Evolutionary conservation across 2,329 filamentous ascomycete species (phyloP).

Genomic region (Fusarium sp.): DNA sequence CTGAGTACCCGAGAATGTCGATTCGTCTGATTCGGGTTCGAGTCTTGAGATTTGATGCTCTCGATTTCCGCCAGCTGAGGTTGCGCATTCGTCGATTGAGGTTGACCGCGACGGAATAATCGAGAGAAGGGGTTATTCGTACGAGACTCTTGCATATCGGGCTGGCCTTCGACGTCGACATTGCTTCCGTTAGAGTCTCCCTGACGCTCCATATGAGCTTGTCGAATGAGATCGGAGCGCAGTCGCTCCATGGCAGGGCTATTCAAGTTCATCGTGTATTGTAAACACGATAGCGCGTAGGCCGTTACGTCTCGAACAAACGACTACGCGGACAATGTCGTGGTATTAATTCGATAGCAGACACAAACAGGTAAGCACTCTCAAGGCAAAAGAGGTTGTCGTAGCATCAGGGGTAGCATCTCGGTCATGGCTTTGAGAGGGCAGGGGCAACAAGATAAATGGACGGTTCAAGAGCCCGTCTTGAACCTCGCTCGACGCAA

Average conservation of each 20-base stretch:
- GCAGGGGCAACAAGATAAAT: conserved; percentile 5
- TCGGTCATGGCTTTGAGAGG: conserved; percentile 23
- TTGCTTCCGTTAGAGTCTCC: conserved; percentile 22
- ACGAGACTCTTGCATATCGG: conserved; percentile 12
- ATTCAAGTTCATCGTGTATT: conserved; percentile 36
- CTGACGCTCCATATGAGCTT: conserved; percentile 44
- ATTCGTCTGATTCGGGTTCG: conserved; percentile 47
- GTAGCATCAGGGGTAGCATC: conserved; percentile 26
- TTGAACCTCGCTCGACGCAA: conserved; percentile 20
- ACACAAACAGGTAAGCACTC: conserved; percentile 17
- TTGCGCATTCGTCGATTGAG: conserved; percentile 23
- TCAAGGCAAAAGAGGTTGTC: conserved; percentile 13
- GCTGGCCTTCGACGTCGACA: conserved; percentile 26
- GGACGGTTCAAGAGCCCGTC: conserved; percentile 33
- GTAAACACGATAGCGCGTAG: conserved; percentile 1
- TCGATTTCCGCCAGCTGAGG: conserved; percentile 44
- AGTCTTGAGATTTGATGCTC: conserved; percentile 58
- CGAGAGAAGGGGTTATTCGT: conserved; percentile 26
- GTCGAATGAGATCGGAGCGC: conserved; percentile 46
- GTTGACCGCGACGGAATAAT: conserved; percentile 33
- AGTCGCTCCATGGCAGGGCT: conserved; percentile 45
- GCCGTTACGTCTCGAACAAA: conserved; percentile 22
- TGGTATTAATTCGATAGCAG: conserved; percentile 17
- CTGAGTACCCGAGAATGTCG: conserved; percentile 17
- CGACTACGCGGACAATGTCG: conserved; percentile 29